Base-by-base conservation (phyloP, 345 rosid genomes). In the Alliaria petiolata region DNA sequence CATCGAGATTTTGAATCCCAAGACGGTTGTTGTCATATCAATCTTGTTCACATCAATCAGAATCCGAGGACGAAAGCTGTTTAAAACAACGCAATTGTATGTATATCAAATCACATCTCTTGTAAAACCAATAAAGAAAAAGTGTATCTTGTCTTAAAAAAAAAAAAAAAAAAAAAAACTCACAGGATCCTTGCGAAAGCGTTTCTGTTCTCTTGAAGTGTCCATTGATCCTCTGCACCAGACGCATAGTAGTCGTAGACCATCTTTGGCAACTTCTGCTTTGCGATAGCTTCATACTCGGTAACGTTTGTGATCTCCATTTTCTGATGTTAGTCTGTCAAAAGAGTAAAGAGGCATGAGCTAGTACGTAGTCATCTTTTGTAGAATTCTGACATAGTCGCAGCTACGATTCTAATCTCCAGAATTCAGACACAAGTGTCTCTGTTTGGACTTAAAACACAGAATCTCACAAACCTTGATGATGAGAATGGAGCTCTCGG, bases 1-100 rank as follows among this genome's bases (percentile, higher is more conserved):
- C 95, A 90, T 90, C 0, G 97, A 90, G 74, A 90, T 80, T 64
- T 90, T 90, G 85, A 85, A 90, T 7, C 97, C 92, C 82, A 90
- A 65, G 45, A 90, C 81, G 44, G 85, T 84, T 40, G 92, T 85
- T 25, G 70, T 64, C 90, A 85, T 84, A 77, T 88, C 97, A 63
- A 90, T 90, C 80, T 81, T 88, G 87, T 77, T 88, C 14, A 90
- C 95, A 71, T 90, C 97, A 64, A 90, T 84, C 65, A 90, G 86
- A 78, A 90, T 84, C 47, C 97, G 90, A 22, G 97, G 97, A 20
- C 97, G 89, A 55, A 90, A 90, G 80, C 89, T 85, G 71, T 39
- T 36, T 1, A 28, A 57, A 30, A 30, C 39, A 51, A 8, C 40
- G 15, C 45, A 80, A 36, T 71, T 50, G 40, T 66, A 42, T 19